Conservation (phyloP, 495 filamentous ascomycete species). For the Xylaria telfairii region DNA sequence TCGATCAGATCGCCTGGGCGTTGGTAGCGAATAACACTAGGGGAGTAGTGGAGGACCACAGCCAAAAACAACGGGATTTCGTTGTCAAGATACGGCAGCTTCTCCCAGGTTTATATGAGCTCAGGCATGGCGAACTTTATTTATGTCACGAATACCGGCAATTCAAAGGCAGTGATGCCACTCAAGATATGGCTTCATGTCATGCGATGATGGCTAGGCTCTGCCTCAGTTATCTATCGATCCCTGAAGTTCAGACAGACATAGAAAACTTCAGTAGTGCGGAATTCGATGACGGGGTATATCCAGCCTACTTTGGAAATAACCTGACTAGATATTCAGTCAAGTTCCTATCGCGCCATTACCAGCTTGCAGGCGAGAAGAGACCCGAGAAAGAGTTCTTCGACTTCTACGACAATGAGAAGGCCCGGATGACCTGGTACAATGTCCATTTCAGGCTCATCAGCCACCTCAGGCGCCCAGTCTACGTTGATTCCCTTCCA, state of each 20-base stretch:
- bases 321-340: slow-evolving; percentile 1
- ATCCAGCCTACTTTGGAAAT: neutral
- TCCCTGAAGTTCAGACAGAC: neutral
- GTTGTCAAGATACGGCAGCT: neutral
- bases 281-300: neutral
- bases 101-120: neutral
- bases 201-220: neutral
- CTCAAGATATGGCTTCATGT: neutral
- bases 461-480: neutral
- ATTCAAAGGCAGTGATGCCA: neutral
- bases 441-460: neutral
- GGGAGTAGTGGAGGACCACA: neutral
- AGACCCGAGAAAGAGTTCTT: neutral
- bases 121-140: neutral
- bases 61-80: neutral
- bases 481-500: neutral
- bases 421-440: neutral
- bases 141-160: neutral
- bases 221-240: neutral
- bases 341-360: neutral
- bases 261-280: neutral
- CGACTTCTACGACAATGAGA: neutral
- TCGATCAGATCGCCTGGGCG: neutral
- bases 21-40: neutral
- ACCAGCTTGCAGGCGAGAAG: neutral